Evolutionary conservation across 345 rosid species (phyloP).

Genomic region (Bretschneidera sinensis): DNA sequence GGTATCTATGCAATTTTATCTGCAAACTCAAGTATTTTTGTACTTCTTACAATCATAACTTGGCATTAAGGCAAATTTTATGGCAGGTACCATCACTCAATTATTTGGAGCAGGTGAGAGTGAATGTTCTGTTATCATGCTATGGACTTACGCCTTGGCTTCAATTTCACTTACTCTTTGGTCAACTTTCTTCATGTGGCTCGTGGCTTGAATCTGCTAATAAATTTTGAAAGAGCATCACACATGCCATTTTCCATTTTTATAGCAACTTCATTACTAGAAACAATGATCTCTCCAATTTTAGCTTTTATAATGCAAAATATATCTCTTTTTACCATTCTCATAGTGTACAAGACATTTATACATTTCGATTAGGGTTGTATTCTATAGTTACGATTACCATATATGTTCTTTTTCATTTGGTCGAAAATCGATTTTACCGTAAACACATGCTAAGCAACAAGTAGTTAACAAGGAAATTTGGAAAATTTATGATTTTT

Average conservation of each 20-base stretch:
- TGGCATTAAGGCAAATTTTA: too few relatives aligned
- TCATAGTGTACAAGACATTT: too few relatives aligned
- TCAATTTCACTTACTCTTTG: slow-evolving; percentile 59
- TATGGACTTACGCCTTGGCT: slow-evolving; percentile 60
- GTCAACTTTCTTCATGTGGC: slow-evolving; percentile 72
- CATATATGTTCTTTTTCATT: too few relatives aligned
- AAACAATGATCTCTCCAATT: neutral
- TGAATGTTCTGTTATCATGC: slow-evolving; percentile 65
- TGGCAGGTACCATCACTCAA: slow-evolving; percentile 64
- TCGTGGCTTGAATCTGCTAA: slow-evolving; percentile 40
- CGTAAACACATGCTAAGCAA: too few relatives aligned
- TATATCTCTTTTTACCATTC: too few relatives aligned
- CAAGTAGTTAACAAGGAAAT: too few relatives aligned
- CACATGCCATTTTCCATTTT: neutral
- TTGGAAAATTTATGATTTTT: too few relatives aligned
- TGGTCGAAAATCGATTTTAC: too few relatives aligned
- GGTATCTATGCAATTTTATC: slow-evolving; percentile 18
- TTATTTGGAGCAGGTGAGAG: slow-evolving; percentile 56
- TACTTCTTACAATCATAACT: neutral
- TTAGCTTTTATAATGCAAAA: too few relatives aligned
- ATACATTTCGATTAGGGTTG: too few relatives aligned
- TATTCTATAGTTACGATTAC: too few relatives aligned
- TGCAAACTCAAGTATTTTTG: neutral
- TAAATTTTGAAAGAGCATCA: too few relatives aligned
- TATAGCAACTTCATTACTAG: neutral